Evolutionary conservation across 768 basidiomycete species (phyloP).

Genomic region (Leccinum rimulosum): DNA sequence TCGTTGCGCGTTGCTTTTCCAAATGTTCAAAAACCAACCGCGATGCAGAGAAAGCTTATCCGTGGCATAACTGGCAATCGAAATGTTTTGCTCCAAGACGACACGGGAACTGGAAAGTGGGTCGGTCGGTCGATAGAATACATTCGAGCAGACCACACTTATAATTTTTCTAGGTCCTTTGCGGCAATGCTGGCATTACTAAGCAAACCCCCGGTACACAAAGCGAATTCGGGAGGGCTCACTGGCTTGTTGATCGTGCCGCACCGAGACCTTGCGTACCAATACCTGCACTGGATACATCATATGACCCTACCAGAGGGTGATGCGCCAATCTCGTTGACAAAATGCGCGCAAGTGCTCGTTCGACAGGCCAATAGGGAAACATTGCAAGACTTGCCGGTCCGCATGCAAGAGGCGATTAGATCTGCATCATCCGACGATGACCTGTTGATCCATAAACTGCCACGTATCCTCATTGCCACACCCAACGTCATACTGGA

Average conservation of each 20-base stretch:
- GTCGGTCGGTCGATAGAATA: conserved; percentile 23
- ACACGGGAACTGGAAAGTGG: conserved; percentile 80
- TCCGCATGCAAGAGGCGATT: conserved; percentile 30
- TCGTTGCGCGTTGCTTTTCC: conserved; percentile 63
- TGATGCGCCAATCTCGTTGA: conserved; percentile 33
- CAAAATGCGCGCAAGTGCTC: conserved; percentile 56
- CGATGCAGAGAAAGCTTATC: conserved; percentile 58
- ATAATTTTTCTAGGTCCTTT: conserved; percentile 54
- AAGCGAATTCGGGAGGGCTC: conserved; percentile 30
- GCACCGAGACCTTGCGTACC: conserved; percentile 69
- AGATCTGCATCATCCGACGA: conserved; percentile 31
- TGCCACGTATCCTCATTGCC: conserved; percentile 67
- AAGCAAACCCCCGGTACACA: conserved; percentile 42
- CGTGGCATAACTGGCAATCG: conserved; percentile 53
- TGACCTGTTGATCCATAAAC: conserved; percentile 36
- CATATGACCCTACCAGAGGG: conserved; percentile 40
- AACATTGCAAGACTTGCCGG: conserved; percentile 16
- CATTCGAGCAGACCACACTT: conserved; percentile 5
- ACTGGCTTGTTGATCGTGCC: conserved; percentile 67
- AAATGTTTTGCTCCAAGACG: conserved; percentile 66
- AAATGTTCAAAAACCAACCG: conserved; percentile 53
- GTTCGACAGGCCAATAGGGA: conserved; percentile 47
- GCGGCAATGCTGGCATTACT: conserved; percentile 65
- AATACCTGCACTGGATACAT: conserved; percentile 65
- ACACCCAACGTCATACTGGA: conserved; percentile 72